Evolutionary conservation across 495 filamentous ascomycete species (phyloP).

Genomic region (Alectoria sarmentosa): DNA sequence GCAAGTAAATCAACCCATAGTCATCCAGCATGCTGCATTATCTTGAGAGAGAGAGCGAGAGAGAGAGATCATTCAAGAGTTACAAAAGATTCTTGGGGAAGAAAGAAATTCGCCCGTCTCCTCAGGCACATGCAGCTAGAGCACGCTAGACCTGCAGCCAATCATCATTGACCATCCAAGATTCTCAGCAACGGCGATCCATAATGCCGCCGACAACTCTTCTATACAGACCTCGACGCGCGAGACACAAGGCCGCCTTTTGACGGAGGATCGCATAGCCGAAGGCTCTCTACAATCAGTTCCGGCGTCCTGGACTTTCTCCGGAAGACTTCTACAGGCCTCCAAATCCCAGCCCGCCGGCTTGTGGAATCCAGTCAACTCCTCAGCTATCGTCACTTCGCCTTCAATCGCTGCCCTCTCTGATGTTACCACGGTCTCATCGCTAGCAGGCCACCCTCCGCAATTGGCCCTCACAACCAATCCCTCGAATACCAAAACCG

Average conservation of each 20-base stretch:
- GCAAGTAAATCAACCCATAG: background rate
- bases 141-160: conserved; percentile 11
- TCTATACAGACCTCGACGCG: conserved; percentile 3
- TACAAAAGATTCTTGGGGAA: too few relatives aligned
- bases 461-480: conserved; percentile 7
- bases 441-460: conserved; percentile 7
- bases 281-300: background rate
- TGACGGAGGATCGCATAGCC: background rate
- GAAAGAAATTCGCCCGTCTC: too few relatives aligned
- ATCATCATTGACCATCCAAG: conserved; percentile 5
- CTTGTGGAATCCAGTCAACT: conserved; percentile 18
- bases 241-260: background rate
- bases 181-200: conserved; percentile 8
- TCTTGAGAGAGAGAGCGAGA: background rate
- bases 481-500: background rate
- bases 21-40: background rate
- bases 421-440: background rate
- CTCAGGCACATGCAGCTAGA: conserved; percentile 13
- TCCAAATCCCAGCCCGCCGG: conserved; percentile 12
- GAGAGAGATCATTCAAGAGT: background rate
- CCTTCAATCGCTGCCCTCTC: conserved; percentile 4
- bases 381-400: conserved; percentile 5
- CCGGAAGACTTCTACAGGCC: conserved; percentile 1
- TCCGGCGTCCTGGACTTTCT: conserved; percentile 7
- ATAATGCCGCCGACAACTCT: conserved; percentile 7